A percentile compares a stretch with the other conserved stretches of the same genome.
Evolutionary conservation across 768 basidiomycete species (phyloP).

Genomic region (Galerina marginata): DNA sequence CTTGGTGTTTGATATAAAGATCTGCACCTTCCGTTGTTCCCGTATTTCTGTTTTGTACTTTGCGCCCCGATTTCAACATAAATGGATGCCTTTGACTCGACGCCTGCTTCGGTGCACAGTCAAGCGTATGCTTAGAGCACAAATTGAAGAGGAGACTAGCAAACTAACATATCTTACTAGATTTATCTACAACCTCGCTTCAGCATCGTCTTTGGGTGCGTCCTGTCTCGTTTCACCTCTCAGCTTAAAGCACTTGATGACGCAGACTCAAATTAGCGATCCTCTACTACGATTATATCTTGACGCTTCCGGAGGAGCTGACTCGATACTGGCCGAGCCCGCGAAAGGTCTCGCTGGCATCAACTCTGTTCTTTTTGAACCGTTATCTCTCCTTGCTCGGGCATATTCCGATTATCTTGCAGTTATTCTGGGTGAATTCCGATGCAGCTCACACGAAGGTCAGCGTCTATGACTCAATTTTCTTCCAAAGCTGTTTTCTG

Average conservation of each 20-base stretch:
- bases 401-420: conserved; percentile 32
- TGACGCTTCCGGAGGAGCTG: conserved; percentile 43
- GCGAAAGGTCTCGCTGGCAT: conserved; percentile 24
- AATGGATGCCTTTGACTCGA: no score
- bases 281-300: conserved; percentile 44
- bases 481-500: conserved; percentile 2
- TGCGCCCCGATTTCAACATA: no score
- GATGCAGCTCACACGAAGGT: background rate
- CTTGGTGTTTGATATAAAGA: no score
- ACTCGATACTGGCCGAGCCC: conserved; percentile 40
- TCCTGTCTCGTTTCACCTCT: no score
- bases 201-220: background rate
- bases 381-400: conserved; percentile 40
- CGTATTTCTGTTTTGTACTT: no score
- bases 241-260: background rate
- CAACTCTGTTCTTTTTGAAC: conserved; percentile 38
- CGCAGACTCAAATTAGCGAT: conserved; percentile 16
- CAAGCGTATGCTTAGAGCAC: no score
- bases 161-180: background rate
- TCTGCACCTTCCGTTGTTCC: no score
- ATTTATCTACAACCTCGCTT: conserved; percentile 7
- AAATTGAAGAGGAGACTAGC: no score
- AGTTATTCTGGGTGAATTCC: conserved; percentile 28
- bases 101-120: no score
- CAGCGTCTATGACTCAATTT: background rate